Evolutionary conservation across 2,329 filamentous ascomycete genomes (phyloP).

Genomic region (Aspergillus transmontanensis): DNA sequence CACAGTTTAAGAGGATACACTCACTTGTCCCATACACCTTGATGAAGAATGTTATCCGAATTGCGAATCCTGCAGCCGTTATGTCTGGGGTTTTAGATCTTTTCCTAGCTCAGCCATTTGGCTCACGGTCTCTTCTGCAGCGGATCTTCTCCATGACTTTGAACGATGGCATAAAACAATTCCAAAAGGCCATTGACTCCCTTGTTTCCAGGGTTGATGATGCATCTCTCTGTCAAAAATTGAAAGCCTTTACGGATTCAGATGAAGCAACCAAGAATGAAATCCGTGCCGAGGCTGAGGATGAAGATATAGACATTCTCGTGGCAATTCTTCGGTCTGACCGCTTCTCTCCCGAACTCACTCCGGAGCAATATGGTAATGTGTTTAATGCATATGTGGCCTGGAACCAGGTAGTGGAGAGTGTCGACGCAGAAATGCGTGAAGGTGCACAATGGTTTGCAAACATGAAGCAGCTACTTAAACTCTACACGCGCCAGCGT

Average conservation of each 20-base stretch:
- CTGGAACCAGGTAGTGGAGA: constrained; percentile 93
- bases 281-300: constrained; percentile 72
- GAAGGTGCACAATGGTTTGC: constrained; percentile 91
- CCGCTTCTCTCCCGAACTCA: constrained; percentile 70
- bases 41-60: constrained; percentile 94
- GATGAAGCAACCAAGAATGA: constrained; percentile 73
- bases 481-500: constrained; percentile 84
- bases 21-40: constrained; percentile 90
- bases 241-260: constrained; percentile 76
- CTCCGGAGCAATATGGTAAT: constrained; percentile 73
- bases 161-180: constrained; percentile 82
- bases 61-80: constrained; percentile 93
- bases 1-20: constrained; percentile 90
- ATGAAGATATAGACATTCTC: constrained; percentile 79
- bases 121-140: constrained; percentile 85
- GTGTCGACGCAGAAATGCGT: constrained; percentile 80
- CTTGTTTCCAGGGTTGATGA: constrained; percentile 80
- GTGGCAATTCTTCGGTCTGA: constrained; percentile 84
- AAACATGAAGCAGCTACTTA: constrained; percentile 90
- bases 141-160: constrained; percentile 91
- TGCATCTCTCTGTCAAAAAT: constrained; percentile 73
- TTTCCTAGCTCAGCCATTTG: constrained; percentile 94
- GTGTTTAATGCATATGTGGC: constrained; percentile 95
- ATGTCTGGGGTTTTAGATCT: constrained; percentile 96
- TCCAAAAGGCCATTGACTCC: constrained; percentile 83